Base-by-base conservation (phyloP, 768 basidiomycete genomes). In the Pisolithus albus region DNA sequence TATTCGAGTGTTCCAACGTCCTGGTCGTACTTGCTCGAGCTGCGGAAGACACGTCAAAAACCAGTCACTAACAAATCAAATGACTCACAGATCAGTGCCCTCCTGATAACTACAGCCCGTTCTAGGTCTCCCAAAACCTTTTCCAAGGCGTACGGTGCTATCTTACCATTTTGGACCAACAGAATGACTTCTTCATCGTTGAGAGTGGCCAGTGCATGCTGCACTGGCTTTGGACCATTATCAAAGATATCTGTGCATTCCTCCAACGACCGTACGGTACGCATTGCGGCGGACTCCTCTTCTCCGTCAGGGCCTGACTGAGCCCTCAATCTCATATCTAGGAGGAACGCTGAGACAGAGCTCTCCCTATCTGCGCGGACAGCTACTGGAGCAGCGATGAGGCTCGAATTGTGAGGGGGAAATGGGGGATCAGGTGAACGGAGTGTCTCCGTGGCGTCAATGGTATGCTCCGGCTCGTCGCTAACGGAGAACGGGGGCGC, bases 131-230 rank as follows among this genome's bases (percentile, higher is more conserved):
- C 92, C n/a, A 97, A 69, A 28, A 92, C 83, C 73, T 96, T 98
- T 72, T 99, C 96, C 50, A 98, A 70, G 23, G 91, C 89, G 67
- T 99, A 98, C n/a, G 89, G 79, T 1, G 89, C 86, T 51, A 98
- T 86, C 80, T 94, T 96, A 28, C 93, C 92, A 55, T 84, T 84
- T 71, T 94, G 91, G 1, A 85, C 79, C 41, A 99, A 75, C 50
- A 92, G 50, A 50, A 98, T 86, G 43, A 99, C 75, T 68, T 98
- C 96, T 63, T 98, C 95, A 59, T 99, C 92, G 47, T 80, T 88
- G 61, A 99, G 70, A 56, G 80, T 73, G 41, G 77, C 70, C 48
- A 89, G 61, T 18, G 80, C 73, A 11, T 69, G 72, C 24, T 79
- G 76, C 9, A 82, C 72, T 4, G 85, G 81, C 47, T 80, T 73